Evolutionary conservation across 108 stramenopile species (phyloP), one percentile per base, ranked within the genome.

Genomic region (Skeletonema tropicum): DNA sequence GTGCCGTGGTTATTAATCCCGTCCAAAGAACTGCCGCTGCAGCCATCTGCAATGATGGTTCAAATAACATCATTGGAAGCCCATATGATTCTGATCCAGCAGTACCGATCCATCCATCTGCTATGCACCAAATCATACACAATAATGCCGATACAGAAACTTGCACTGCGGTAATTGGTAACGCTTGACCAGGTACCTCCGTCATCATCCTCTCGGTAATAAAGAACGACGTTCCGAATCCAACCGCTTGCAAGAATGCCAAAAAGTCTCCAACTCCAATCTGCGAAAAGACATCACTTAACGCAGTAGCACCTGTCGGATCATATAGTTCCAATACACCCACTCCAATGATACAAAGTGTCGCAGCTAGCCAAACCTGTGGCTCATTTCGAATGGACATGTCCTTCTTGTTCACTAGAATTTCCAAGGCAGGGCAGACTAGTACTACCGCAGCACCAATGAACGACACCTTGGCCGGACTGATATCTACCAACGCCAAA

Each of bases 311-410:
- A 31, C 49, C 83, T 41, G 60, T 74, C 11, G 73, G 61, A 41
- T 63, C 70, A 42, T 70, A 69, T 29, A 91, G 64, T 65, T 89
- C 89, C 61, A 92, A 70, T 25, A 87, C 33, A 17, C 84, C 91
- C 1, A 92, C 91, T 26, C 91, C 91, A 25, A 74, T 19, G 30
- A 92, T 39, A 48, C 86, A 87, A 26, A 88, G 57, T 10, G 66
- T 57, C 6, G 84, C 88, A 12, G 91, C 86, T n/a, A 92, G 14
- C 86, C 87, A 88, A 11, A 76, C 77, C 65, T 92, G 88, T 10
- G 91, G 91, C 29, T 79, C 49, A 25, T 88, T 82, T 29, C 70
- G 60, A 9, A 76, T 36, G 11, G 74, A 73, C 83, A 92, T 79
- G 61, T 84, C 74, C 42, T 68, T 86, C 58, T 82, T 80, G 57